Conservation (phyloP, 1,284 basidiomycete species). For the Megacollybia platyphylla region DNA sequence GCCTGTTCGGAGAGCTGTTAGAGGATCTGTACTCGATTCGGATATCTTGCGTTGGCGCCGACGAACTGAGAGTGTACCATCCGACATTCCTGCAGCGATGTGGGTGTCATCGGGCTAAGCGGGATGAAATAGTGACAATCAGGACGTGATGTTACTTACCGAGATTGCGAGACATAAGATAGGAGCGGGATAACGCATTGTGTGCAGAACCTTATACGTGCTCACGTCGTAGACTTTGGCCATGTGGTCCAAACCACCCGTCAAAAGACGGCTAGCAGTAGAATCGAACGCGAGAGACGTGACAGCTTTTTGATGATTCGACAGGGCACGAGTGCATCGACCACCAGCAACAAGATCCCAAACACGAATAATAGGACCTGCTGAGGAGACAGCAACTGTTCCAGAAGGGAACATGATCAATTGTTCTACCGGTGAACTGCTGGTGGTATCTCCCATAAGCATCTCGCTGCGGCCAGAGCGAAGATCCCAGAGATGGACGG, state of each 20-base stretch:
- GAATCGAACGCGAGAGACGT: conserved; percentile 80
- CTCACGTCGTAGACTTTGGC: conserved; percentile 98
- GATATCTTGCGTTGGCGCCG: conserved; percentile 69
- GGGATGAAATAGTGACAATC: not conserved
- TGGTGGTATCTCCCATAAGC: conserved; percentile 54
- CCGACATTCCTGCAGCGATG: conserved; percentile 92
- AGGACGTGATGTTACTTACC: conserved; percentile 28
- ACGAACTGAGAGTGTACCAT: conserved; percentile 87
- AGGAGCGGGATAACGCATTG: conserved; percentile 96
- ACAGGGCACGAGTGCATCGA: conserved; percentile 76
- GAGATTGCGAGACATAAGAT: conserved; percentile 87
- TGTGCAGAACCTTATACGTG: conserved; percentile 92
- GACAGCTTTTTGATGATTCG: conserved; percentile 97
- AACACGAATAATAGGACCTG: conserved; percentile 86
- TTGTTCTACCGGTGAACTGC: conserved; percentile 77
- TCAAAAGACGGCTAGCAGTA: conserved; percentile 69
- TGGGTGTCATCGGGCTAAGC: conserved; percentile 89
- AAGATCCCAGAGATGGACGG: conserved; percentile 82
- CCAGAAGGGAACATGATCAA: conserved; percentile 90
- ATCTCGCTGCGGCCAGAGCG: conserved; percentile 75
- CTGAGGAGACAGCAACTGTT: conserved; percentile 75
- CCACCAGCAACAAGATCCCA: conserved; percentile 96
- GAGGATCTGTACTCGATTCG: conserved; percentile 34
- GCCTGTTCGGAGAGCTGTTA: conserved; percentile 41
- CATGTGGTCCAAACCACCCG: conserved; percentile 90